Conservation (phyloP, 108 stramenopile genomes). For the Fragilariopsis cylindrus region DNA sequence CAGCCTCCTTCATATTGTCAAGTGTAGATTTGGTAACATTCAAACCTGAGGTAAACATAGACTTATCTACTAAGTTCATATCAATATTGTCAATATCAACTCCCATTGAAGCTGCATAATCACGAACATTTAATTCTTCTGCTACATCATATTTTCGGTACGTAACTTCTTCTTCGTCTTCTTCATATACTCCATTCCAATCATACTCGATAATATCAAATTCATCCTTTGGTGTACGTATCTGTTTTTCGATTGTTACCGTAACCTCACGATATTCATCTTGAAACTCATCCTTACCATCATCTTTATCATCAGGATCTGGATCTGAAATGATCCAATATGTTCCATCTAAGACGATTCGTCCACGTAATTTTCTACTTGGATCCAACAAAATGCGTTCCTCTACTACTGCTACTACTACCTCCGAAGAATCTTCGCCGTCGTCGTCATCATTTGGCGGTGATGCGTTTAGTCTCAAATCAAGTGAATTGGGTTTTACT, state of each 20-base stretch:
- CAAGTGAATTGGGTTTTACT: constrained; percentile 52
- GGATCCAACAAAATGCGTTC: constrained; percentile 63
- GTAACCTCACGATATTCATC: constrained; percentile 47
- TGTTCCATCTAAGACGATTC: constrained; percentile 72
- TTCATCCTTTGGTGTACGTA: constrained; percentile 48
- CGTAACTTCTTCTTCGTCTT: constrained; percentile 75
- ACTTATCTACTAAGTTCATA: constrained; percentile 83
- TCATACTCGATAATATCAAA: constrained; percentile 78
- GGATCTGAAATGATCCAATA: constrained; percentile 77
- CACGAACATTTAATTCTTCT: constrained; percentile 74
- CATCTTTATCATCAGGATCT: constrained; percentile 20
- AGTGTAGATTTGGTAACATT: constrained; percentile 65
- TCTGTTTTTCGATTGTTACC: constrained; percentile 70
- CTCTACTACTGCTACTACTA: not conserved
- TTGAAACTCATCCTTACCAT: not conserved
- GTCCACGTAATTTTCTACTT: constrained; percentile 58
- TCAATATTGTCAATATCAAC: constrained; percentile 90
- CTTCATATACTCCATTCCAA: constrained; percentile 77
- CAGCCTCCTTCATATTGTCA: constrained; percentile 55
- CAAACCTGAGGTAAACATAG: constrained; percentile 77
- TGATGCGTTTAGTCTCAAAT: constrained; percentile 37
- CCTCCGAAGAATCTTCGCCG: not conserved
- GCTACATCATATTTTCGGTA: constrained; percentile 71
- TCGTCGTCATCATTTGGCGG: not conserved
- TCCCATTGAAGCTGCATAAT: constrained; percentile 74